phyloP scores from a whole-genome alignment of 164 flowering plant species.

The Magnolia officinalis region DNA sequence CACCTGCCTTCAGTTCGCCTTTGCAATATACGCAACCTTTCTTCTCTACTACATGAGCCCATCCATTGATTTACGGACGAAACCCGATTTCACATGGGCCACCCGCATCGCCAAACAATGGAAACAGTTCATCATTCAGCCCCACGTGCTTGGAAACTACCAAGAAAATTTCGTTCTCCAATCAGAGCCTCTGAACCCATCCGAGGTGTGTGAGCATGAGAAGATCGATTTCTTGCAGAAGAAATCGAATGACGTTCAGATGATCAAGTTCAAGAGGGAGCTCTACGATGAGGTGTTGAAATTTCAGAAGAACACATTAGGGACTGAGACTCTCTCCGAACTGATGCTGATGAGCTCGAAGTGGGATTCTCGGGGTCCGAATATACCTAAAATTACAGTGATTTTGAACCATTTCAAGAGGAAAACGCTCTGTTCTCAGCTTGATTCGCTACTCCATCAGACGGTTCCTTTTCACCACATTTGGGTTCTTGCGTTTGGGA shows the following conservation, averaged over 20 bases:
- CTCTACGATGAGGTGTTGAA: constrained; percentile 64
- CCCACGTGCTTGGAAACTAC: constrained; percentile 40
- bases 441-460: constrained; percentile 80
- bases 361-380: constrained; percentile 60
- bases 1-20: constrained; percentile 85
- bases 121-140: constrained; percentile 63
- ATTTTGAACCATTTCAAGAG: constrained; percentile 94
- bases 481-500: constrained; percentile 92
- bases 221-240: constrained; percentile 87
- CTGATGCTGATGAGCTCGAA: constrained; percentile 78
- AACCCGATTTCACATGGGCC: constrained; percentile 87
- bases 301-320: constrained; percentile 61
- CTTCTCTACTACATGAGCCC: constrained; percentile 89
- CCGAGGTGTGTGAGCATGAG: constrained; percentile 78
- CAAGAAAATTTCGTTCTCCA: constrained; percentile 42
- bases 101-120: constrained; percentile 68
- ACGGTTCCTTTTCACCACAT: constrained; percentile 80
- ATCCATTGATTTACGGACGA: constrained; percentile 51
- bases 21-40: constrained; percentile 87
- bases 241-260: constrained; percentile 71
- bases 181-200: constrained; percentile 32
- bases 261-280: constrained; percentile 87
- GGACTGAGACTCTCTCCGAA: constrained; percentile 68
- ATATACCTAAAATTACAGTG: constrained; percentile 71
- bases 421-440: constrained; percentile 88